Conservation (phyloP, 192 early-diverging fungal species). For the Dimargaris cristalligena region DNA sequence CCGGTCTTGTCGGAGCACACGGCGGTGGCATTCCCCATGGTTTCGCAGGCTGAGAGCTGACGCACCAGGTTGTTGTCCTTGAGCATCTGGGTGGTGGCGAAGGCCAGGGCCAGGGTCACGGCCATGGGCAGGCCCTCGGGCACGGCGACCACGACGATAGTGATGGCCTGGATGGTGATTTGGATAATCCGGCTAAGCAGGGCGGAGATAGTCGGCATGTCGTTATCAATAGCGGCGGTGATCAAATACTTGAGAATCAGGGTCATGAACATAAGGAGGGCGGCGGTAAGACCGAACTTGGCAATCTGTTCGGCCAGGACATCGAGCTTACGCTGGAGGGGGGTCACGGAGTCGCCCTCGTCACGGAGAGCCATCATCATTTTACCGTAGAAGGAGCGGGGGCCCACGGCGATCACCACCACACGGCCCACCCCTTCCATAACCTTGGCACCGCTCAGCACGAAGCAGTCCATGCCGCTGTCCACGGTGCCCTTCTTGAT, state of each 20-base stretch:
- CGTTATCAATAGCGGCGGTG: slow-evolving; percentile 28
- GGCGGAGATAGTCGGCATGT: slow-evolving; percentile 35
- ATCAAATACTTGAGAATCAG: slow-evolving; percentile 47
- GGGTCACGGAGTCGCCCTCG: slow-evolving; percentile 45
- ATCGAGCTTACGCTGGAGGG: slow-evolving; percentile 85
- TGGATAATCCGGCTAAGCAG: slow-evolving; percentile 42
- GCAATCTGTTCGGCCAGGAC: slow-evolving; percentile 84
- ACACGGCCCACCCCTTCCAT: slow-evolving; percentile 73
- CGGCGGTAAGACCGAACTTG: slow-evolving; percentile 73
- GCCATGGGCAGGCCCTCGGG: slow-evolving; percentile 82
- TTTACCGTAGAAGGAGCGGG: slow-evolving; percentile 73
- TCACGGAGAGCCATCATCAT: slow-evolving; percentile 76
- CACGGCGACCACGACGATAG: slow-evolving; percentile 66
- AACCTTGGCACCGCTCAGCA: slow-evolving; percentile 83
- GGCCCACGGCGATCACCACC: slow-evolving; percentile 73
- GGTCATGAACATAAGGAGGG: slow-evolving; percentile 68
- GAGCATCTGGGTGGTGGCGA: slow-evolving; percentile 69
- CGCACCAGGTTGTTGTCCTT: slow-evolving; percentile 67
- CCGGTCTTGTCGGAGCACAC: slow-evolving; percentile 84
- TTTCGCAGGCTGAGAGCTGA: slow-evolving; percentile 63
- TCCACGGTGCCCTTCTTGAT: slow-evolving; percentile 53
- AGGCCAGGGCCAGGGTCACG: slow-evolving; percentile 68
- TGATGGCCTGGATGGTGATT: slow-evolving; percentile 67
- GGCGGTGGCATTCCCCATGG: slow-evolving; percentile 66
- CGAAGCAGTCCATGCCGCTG: slow-evolving; percentile 44